A percentile compares a stretch with the other conserved stretches of the same genome.
Conservation (phyloP, 129 eudicot species). For the Arctium minus region DNA sequence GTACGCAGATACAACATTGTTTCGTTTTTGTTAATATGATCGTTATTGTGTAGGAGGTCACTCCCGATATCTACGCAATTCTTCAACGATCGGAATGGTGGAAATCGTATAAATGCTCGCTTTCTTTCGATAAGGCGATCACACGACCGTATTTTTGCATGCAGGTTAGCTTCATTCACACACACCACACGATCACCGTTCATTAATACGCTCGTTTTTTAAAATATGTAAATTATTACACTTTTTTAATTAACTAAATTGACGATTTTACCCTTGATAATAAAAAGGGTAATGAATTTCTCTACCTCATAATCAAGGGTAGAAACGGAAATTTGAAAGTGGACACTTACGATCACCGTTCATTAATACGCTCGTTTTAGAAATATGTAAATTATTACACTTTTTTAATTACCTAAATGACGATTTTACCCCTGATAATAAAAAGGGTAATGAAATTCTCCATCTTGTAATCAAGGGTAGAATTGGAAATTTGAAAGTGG, state of each 20-base stretch:
- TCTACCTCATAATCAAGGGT: no score
- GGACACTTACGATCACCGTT: background rate
- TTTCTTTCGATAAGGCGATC: slow-evolving; percentile 44
- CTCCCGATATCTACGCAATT: slow-evolving; percentile 55
- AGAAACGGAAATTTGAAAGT: no score
- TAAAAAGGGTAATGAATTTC: no score
- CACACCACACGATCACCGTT: no score
- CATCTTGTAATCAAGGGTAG: background rate
- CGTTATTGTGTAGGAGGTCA: slow-evolving; percentile 62
- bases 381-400: background rate
- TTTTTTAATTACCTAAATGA: background rate
- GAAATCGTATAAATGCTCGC: slow-evolving; percentile 73
- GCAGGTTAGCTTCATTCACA: slow-evolving; percentile 55
- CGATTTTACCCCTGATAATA: background rate
- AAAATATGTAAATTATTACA: background rate
- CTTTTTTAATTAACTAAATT: no score
- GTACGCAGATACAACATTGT: background rate
- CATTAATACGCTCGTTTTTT: no score
- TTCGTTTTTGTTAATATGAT: background rate
- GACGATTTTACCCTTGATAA: no score
- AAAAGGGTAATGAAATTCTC: background rate
- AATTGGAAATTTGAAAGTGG: background rate
- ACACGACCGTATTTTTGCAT: slow-evolving; percentile 70
- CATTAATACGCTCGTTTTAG: background rate
- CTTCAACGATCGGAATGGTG: slow-evolving; percentile 77